Evolutionary conservation across 139 green algal species (phyloP), one percentile per base, ranked within the genome.

Genomic region (Closterium sp.): DNA sequence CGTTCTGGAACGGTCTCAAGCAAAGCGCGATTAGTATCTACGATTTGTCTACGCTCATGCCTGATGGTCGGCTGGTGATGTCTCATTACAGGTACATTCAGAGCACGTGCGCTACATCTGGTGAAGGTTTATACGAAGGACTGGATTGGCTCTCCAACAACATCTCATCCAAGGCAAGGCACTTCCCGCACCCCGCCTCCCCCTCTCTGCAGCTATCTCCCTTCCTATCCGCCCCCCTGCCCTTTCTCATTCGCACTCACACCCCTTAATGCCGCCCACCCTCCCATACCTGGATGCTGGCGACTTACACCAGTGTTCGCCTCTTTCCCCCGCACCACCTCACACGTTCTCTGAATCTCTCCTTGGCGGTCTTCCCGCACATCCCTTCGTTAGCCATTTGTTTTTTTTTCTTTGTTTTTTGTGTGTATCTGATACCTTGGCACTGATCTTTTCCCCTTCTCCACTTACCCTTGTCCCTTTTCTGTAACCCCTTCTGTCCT

Each of bases 61-160:
- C 55, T 76, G 23, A 76, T 76, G 12, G 12, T 12, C 2, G 23
- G 55, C 55, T 76, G 12, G 16, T 76, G 25, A 76, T 76, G 55
- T 76, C 55, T 76, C 9, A 19, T 86, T 19, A 35, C 91, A 94
- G 98, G 97, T 99, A 98, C 95, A 99, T 99, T 36, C 98, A 99
- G 95, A 98, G 95, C 94, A 98, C 97, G n/a, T 98, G 97, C 93
- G 98, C 98, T 7, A 99, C 97, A 8, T 97, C 95, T 81, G 98
- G 98, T 55, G 98, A 99, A 93, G 98, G 98, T 36, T 94, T 99
- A 87, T 99, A 99, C 89, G 98, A 99, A 93, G 98, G 98, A 84
- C 96, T 99, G 34, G 98, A 99, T 95, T 99, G 98, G 98, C 96
- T 99, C 21, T 93, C 89, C 32, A 92, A 86, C 92, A 94, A 94